A percentile compares a stretch with the other conserved stretches of the same genome.
phyloP scores from a whole-genome alignment of 1,284 basidiomycete genomes.

The Rhodotorula sp. region DNA sequence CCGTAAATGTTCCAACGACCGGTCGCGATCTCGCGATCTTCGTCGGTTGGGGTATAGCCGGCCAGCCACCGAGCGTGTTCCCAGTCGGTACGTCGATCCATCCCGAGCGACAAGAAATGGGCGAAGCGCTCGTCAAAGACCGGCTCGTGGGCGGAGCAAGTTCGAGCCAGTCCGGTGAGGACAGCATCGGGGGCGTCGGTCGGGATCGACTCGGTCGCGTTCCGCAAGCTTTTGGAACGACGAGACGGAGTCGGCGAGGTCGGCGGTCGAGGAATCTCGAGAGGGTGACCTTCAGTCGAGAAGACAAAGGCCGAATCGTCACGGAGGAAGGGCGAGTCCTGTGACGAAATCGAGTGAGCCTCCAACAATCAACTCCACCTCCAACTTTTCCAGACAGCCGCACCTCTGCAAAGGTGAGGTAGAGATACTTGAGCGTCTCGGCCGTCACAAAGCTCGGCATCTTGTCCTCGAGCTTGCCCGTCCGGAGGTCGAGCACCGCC shows the following conservation, averaged over 20 bases:
- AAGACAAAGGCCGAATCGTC: slow-evolving; percentile 81
- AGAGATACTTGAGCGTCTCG: slow-evolving; percentile 64
- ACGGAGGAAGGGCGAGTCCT: slow-evolving; percentile 65
- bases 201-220: not conserved
- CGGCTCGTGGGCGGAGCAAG: slow-evolving; percentile 37
- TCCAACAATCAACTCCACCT: too few relatives aligned
- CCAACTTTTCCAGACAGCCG: not conserved
- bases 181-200: not conserved
- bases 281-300: slow-evolving; percentile 90
- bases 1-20: slow-evolving; percentile 38
- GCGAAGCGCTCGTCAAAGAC: slow-evolving; percentile 1
- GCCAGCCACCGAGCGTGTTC: slow-evolving; percentile 41
- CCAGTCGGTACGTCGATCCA: slow-evolving; percentile 37
- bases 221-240: not conserved
- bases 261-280: slow-evolving; percentile 57
- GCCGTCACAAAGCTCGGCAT: slow-evolving; percentile 37
- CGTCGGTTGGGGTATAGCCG: slow-evolving; percentile 2
- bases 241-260: not conserved
- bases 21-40: slow-evolving; percentile 17
- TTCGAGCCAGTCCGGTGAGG: not conserved
- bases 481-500: slow-evolving; percentile 73
- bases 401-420: slow-evolving; percentile 79
- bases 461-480: slow-evolving; percentile 56
- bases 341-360: not conserved
- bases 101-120: slow-evolving; percentile 22